phyloP scores from a whole-genome alignment of 257 asterid genomes.

The Petunia axillaris region DNA sequence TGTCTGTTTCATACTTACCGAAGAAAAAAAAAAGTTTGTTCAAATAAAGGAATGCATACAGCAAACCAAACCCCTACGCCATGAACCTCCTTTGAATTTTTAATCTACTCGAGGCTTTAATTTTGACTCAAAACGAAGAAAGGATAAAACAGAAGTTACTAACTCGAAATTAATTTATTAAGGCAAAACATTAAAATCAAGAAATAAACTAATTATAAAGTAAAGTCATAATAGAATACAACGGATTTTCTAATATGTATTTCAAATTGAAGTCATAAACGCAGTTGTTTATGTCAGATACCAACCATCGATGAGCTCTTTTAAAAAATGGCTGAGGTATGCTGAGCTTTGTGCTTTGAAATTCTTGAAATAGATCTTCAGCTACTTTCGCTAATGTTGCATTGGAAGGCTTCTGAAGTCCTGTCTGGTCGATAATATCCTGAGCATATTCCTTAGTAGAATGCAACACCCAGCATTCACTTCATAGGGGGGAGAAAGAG shows the following conservation, averaged over 20 bases:
- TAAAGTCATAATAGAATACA: too few species aligned
- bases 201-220: background rate
- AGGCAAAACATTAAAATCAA: background rate
- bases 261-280: constrained; percentile 1
- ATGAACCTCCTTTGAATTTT: too few species aligned
- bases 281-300: constrained; percentile 23
- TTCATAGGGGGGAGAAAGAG: constrained; percentile 27
- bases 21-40: too few species aligned
- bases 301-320: constrained; percentile 93
- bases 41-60: background rate
- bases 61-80: too few species aligned
- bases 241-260: background rate
- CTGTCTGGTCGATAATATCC: constrained; percentile 63
- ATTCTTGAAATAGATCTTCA: constrained; percentile 72
- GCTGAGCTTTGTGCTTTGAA: constrained; percentile 59
- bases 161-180: background rate
- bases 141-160: background rate
- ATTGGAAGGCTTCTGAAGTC: constrained; percentile 70
- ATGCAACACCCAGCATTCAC: constrained; percentile 92
- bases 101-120: too few species aligned
- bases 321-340: constrained; percentile 64
- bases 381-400: constrained; percentile 62
- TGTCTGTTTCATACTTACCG: background rate
- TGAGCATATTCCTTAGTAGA: constrained; percentile 81
- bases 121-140: too few species aligned